These are phyloP conservation scores for Kwoniella heveanensis DNA, from an alignment of 768 basidiomycete genomes.

Conservation along the genomic window DNA sequence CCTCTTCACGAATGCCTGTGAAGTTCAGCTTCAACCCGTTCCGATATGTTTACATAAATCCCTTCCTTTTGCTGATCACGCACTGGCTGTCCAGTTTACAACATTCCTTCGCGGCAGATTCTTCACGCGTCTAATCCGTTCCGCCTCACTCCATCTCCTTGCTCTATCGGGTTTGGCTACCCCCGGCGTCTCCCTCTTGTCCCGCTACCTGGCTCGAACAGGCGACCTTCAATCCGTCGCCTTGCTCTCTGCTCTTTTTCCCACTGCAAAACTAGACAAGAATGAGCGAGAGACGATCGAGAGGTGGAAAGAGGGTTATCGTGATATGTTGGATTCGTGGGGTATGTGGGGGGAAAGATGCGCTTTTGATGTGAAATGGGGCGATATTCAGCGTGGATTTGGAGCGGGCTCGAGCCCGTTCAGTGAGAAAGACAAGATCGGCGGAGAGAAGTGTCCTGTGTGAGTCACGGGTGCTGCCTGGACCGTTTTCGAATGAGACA, in stretches of 20 bases:
- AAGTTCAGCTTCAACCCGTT: too few species aligned
- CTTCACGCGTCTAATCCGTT: conserved; percentile 24
- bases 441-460: conserved; percentile 45
- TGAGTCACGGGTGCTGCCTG: too few species aligned
- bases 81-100: conserved; percentile 11
- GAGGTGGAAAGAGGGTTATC: conserved; percentile 50
- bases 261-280: conserved; percentile 10
- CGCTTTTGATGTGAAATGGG: conserved; percentile 44
- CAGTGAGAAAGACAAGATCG: background rate
- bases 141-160: conserved; percentile 36
- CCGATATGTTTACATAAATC: too few species aligned
- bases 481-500: too few species aligned
- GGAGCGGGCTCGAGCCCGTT: conserved; percentile 21
- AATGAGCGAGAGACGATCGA: conserved; percentile 29
- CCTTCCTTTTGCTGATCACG: too few species aligned
- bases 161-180: conserved; percentile 45
- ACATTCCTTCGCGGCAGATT: conserved; percentile 43
- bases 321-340: conserved; percentile 52
- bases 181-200: conserved; percentile 38
- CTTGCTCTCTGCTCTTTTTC: conserved; percentile 42
- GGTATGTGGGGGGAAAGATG: conserved; percentile 41
- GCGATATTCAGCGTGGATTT: conserved; percentile 19
- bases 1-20: background rate
- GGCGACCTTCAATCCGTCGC: conserved; percentile 51
- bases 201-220: conserved; percentile 40